These are phyloP conservation scores for Trifolium subterraneum DNA, from an alignment of 306 rosid species.

Conservation along the genomic window DNA sequence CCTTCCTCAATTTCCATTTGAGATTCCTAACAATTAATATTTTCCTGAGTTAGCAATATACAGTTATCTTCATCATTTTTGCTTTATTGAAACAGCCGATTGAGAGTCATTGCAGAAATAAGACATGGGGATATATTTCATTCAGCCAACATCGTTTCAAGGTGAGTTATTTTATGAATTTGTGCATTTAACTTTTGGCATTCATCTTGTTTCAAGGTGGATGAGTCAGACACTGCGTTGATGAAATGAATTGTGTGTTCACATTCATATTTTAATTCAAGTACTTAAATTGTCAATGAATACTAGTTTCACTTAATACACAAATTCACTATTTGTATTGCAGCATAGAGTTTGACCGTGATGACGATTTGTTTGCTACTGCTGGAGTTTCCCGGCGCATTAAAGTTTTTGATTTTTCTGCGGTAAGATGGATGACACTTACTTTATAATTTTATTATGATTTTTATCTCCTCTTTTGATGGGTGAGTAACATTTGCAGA, in stretches of 20 bases:
- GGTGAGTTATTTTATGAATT: constrained; percentile 58
- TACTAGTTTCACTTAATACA: constrained; percentile 32
- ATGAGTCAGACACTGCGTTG: constrained; percentile 27
- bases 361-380: constrained; percentile 91
- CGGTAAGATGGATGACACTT: constrained; percentile 58
- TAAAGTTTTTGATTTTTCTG: constrained; percentile 90
- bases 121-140: constrained; percentile 90
- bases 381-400: constrained; percentile 99
- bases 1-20: constrained; percentile 11
- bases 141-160: constrained; percentile 93
- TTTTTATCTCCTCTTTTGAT: constrained; percentile 22
- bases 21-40: constrained; percentile 18
- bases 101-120: constrained; percentile 94
- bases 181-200: constrained; percentile 28
- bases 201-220: constrained; percentile 2
- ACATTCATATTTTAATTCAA: not conserved
- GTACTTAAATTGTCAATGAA: constrained; percentile 9
- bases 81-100: constrained; percentile 69
- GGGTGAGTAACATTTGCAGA: not conserved
- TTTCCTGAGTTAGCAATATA: constrained; percentile 22
- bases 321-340: constrained; percentile 48
- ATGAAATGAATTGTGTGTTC: constrained; percentile 19
- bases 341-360: constrained; percentile 98
- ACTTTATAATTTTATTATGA: not conserved
- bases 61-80: constrained; percentile 6